Evolutionary conservation across 1,139 yeast genomes (phyloP), one percentile per base, ranked within the genome.

Genomic region (Yamadazyma epiphylla): DNA sequence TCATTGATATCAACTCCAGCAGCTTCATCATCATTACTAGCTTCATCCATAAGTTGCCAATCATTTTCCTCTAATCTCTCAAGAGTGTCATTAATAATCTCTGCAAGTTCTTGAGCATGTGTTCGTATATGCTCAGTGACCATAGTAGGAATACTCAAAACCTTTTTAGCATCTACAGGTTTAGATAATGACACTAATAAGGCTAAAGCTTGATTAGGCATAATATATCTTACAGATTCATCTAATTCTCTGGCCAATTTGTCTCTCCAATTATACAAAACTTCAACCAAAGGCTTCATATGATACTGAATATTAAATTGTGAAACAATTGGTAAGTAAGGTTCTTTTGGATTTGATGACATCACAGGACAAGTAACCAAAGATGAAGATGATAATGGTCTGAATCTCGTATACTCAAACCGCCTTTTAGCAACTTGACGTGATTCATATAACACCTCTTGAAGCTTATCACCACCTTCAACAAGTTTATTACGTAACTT

Each of bases 241-340:
- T 94, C 99, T 28, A 74, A 70, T 26, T 62, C 48, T 37, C 94
- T 70, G 1, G 97, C 97, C 22, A 71, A 49, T 2, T 45, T 36
- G 50, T 94, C 97, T 51, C 98, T 74, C 97, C 97, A 91, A 24
- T 74, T 68, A 46, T 74, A 86, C 15, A 94, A 60, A 1, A 64
- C 75, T 36, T 70, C 75, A 10, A 87, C 69, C 10, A 86, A 54
- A 0, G 73, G 73, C 31, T 71, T 70, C 38, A 75, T 80, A 24
- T 70, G 64, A 2, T 55, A 46, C 2, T 81, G 78, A 5, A 87
- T 64, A 40, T 82, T 82, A 54, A 81, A 85, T 41, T 82, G 87
- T 27, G 61, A 56, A 48, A 86, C 66, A 25, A 88, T 49, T 11
- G 70, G 60, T 19, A 63, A 55, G 74, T 79, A 81, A 9, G 88